These are phyloP conservation scores for Blastocystis hominis DNA, from an alignment of 352 stramenopile species.

Conservation along the genomic window DNA sequence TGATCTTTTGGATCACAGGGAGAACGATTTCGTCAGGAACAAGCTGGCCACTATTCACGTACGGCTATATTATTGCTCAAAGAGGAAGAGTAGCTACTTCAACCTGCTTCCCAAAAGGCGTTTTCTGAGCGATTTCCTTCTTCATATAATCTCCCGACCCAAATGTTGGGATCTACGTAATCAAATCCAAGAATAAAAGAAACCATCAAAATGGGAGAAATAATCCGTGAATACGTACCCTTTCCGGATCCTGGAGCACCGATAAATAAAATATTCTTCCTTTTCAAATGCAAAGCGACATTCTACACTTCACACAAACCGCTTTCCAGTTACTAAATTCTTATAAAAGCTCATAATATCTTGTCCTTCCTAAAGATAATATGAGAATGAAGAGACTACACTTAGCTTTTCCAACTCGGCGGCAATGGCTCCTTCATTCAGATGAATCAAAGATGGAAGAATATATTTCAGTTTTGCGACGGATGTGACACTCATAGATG, in stretches of 20 bases:
- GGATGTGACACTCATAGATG: not conserved
- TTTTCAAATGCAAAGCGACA: slow-evolving; percentile 45
- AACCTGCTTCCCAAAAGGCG: slow-evolving; percentile 7
- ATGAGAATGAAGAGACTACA: not conserved
- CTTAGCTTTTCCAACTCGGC: slow-evolving; percentile 45
- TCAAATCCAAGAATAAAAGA: not conserved
- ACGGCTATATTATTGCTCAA: not conserved
- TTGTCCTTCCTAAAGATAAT: not conserved
- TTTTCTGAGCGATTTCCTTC: slow-evolving; percentile 17
- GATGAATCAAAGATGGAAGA: slow-evolving; percentile 3
- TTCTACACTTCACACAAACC: not conserved
- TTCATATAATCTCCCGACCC: slow-evolving; percentile 57
- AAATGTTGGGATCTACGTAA: slow-evolving; percentile 40
- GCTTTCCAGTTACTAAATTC: not conserved
- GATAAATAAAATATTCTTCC: slow-evolving; percentile 53
- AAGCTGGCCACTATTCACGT: not conserved
- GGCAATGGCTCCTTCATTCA: slow-evolving; percentile 10
- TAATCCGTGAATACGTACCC: slow-evolving; percentile 50
- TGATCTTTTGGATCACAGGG: not conserved
- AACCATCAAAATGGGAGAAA: slow-evolving; percentile 46
- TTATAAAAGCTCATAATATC: slow-evolving; percentile 50
- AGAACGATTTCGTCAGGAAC: slow-evolving; percentile 57
- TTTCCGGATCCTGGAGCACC: slow-evolving; percentile 54
- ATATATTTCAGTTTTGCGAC: slow-evolving; percentile 54
- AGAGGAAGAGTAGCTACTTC: not conserved